Base-by-base conservation (phyloP, 140 eudicot species). In the Cichorium intybus region DNA sequence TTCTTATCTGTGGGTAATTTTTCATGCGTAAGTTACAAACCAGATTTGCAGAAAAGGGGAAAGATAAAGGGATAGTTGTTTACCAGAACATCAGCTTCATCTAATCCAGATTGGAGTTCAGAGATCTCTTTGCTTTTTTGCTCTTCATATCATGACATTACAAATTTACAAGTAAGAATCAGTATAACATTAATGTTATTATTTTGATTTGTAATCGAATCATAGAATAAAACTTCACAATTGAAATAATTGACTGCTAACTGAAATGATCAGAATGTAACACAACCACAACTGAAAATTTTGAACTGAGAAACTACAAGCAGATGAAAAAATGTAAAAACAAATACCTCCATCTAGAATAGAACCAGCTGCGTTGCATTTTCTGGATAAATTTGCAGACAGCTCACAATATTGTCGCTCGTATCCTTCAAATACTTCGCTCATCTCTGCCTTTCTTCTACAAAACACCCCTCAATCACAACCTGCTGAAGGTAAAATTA, bases 1-100 rank as follows among this genome's bases (percentile, higher is more conserved):
- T 93, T 31, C 97, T 80, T 54, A 93, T 93, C 99, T 93, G 76
- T n/a, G 53, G 43, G 66, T 5, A 66, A 56, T 4, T 56, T 65
- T n/a, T 18, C 46, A 35, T 18, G 43, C 7, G 43, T 35, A 46
- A 18, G 58, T 47, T 43, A 71, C 17, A 46, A 48, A 26, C 62
- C 64, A 65, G 47, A 74, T 47, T 45, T 20, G 16, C 2, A 37
- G 2, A 26, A 34, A 55, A 55, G 39, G 46, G 27, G 0, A 52
- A 43, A 37, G 31, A 24, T 17, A 33, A 47, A 68, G 60, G 59
- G 20, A 18, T 57, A 68, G 18, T 62, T 41, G 34, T 54, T 43
- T 89, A 89, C 97, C 97, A 89, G 73, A 52, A 89, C 93, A 71
- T 89, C 97, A 60, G 95, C 97, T 49, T 89, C 97, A 46, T 86